phyloP scores from a whole-genome alignment of 257 asterid genomes.

The Datura wrightii region DNA sequence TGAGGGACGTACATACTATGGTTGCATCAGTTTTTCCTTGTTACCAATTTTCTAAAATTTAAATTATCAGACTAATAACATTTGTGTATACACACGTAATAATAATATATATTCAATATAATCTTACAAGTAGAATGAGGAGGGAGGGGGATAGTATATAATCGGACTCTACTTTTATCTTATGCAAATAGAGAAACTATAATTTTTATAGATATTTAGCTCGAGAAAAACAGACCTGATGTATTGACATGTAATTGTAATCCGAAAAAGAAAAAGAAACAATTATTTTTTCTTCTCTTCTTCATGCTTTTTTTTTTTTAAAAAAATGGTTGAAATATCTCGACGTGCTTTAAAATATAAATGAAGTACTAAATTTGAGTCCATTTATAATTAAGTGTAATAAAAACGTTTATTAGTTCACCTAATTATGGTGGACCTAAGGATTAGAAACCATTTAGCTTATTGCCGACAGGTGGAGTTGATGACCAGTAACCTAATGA shows the following conservation, averaged over 20 bases:
- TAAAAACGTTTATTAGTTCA: neutral
- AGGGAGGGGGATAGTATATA: no score
- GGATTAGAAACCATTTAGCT: conserved; percentile 5
- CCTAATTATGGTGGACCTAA: conserved; percentile 17
- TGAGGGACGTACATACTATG: no score
- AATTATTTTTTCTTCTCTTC: neutral
- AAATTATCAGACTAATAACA: neutral
- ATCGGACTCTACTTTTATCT: no score
- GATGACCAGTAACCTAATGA: conserved; percentile 31
- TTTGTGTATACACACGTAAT: neutral
- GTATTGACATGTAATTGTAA: no score
- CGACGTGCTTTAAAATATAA: neutral
- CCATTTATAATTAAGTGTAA: neutral
- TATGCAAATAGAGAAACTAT: no score
- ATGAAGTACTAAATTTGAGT: neutral
- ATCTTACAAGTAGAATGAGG: no score
- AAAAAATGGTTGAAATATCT: neutral
- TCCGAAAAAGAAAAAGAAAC: neutral
- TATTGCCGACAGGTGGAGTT: neutral
- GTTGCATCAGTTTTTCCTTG: neutral
- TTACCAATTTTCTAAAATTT: neutral
- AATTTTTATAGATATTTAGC: no score
- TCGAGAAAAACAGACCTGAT: no score
- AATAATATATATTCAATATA: no score
- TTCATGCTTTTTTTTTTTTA: neutral